Evolutionary conservation across 331 rosid species (phyloP).

Genomic region (Pyrus hybrid): DNA sequence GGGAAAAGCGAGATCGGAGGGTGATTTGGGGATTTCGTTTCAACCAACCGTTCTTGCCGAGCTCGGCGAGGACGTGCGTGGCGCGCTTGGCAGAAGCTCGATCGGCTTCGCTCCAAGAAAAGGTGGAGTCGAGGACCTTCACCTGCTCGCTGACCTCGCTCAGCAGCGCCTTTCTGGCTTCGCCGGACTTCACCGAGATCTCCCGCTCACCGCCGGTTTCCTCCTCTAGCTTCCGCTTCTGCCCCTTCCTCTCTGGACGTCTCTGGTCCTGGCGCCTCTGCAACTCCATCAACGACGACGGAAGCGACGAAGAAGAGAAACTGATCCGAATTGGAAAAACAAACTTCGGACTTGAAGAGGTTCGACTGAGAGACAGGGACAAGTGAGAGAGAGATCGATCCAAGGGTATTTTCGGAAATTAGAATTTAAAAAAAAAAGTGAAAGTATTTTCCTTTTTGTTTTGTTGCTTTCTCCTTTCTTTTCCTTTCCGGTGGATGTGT

Average conservation of each 20-base stretch:
- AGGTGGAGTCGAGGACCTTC: conserved; percentile 52
- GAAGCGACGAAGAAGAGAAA: conserved; percentile 4
- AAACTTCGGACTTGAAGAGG: conserved; percentile 36
- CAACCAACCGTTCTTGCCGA: conserved; percentile 74
- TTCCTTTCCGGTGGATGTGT: conserved; percentile 10
- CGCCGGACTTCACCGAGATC: conserved; percentile 62
- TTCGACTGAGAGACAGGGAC: background rate
- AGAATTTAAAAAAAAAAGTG: background rate
- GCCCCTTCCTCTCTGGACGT: conserved; percentile 78
- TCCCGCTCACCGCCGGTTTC: conserved; percentile 52
- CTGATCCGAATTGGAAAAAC: conserved; percentile 27
- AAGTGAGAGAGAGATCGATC: background rate
- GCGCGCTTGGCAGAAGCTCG: conserved; percentile 90
- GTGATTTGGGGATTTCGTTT: background rate
- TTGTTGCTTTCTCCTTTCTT: background rate
- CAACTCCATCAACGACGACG: conserved; percentile 51
- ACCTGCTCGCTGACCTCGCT: conserved; percentile 59
- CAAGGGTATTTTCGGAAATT: conserved; percentile 34
- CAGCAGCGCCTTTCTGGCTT: conserved; percentile 52
- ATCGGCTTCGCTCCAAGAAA: conserved; percentile 78
- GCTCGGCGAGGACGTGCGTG: conserved; percentile 95
- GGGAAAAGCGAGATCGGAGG: conserved; percentile 27
- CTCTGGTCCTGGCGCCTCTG: conserved; percentile 56
- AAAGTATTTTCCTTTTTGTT: background rate
- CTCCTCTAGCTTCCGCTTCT: conserved; percentile 82